Percentiles rank a stretch among this genome's conserved stretches.
phyloP scores from a whole-genome alignment of 441 rosid genomes.

The Syzygium syzygioides region DNA sequence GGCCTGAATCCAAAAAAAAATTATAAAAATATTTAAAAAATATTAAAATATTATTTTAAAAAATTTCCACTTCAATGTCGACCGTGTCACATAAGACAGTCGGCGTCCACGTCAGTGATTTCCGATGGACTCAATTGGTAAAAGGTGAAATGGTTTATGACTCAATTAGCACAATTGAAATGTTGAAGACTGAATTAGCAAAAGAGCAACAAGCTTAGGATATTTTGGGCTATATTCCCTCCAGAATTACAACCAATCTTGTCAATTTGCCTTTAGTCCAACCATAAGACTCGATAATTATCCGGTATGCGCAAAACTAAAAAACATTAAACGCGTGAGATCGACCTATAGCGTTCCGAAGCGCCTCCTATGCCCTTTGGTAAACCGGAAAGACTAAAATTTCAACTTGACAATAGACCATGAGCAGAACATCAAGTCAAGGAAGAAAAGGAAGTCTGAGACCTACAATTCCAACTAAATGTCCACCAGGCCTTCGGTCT shows the following conservation, averaged over 20 bases:
- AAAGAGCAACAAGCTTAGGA: too few species aligned
- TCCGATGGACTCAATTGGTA: too few species aligned
- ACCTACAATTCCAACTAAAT: neutral
- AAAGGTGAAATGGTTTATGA: too few species aligned
- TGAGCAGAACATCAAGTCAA: neutral
- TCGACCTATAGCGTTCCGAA: neutral
- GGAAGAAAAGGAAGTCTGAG: neutral
- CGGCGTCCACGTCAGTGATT: too few species aligned
- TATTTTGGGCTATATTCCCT: too few species aligned
- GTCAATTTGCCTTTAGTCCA: neutral
- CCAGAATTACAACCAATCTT: neutral
- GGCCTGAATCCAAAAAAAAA: too few species aligned
- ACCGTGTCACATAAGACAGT: too few species aligned
- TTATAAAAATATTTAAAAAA: too few species aligned
- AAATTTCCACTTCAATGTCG: too few species aligned
- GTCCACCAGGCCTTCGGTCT: neutral
- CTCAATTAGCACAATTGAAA: too few species aligned
- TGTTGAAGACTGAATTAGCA: too few species aligned
- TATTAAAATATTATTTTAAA: too few species aligned
- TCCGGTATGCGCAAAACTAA: neutral
- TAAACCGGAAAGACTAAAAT: neutral
- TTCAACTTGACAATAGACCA: neutral
- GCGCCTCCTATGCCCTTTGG: neutral
- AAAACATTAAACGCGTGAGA: neutral
- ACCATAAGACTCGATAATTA: neutral